Evolutionary conservation across 108 stramenopile species (phyloP), one percentile per base, ranked within the genome.

Genomic region (Nitzschia inconspicua): DNA sequence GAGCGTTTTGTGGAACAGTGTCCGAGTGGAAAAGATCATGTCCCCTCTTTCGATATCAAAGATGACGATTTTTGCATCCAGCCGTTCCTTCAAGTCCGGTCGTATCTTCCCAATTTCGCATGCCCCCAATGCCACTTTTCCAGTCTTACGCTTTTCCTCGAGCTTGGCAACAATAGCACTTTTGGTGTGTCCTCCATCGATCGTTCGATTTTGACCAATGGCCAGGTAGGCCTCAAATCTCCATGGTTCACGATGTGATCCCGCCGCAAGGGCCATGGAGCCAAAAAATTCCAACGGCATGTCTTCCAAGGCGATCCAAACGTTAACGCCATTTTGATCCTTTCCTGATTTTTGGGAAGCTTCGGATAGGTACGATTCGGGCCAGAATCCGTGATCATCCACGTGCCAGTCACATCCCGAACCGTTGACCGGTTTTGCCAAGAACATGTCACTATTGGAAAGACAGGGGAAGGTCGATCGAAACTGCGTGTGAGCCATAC

Each of bases 201-300:
- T 44, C 27, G 73, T 70, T 26, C 53, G 53, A 10, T 66, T 55
- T 20, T 65, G 60, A 23, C 77, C 77, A 23, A 73, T 72, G 9
- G 58, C 46, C 47, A 67, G 44, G 58, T 79, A 77, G 3, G 72
- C 82, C 30, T 70, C 62, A 25, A 68, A 44, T 28, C 70, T 46
- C 82, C 82, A 83, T 4, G 57, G 44, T 9, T 71, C 78, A 5
- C 25, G 31, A 47, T 83, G 82, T 0, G 78, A 72, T 34, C 27
- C 42, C 3, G 59, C 29, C 6, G 71, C 60, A 14, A 72, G 10
- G 3, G 71, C 71, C 44, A 72, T 60, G 19, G 64, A 65, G 10
- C 71, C 65, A 30, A 43, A 44, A 51, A 50, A 63, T 28, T 53
- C 49, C 3, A 22, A 13, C 0, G 65, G 71, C 35, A 72, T 72